Base-by-base conservation (phyloP, 2,329 filamentous ascomycete genomes). In the Chalaropsis thielavioides region DNA sequence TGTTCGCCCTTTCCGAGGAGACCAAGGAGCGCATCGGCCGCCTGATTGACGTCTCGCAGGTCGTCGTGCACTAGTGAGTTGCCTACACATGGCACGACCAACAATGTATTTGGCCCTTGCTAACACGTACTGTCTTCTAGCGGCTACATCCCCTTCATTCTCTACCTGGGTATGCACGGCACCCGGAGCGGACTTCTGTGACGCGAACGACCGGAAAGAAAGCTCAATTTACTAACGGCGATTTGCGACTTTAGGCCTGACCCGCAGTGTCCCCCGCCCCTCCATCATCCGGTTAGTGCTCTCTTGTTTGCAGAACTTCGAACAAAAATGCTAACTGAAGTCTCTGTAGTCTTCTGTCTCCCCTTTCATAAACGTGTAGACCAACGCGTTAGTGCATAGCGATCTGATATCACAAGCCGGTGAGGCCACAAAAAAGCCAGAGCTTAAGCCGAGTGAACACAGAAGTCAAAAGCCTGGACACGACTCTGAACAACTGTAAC, bases 21-120 rank as follows among this genome's bases (percentile, higher is more conserved):
- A 91, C 92, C 74, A 97, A 97, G 88, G 94, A 99, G 87, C 91
- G 94, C 81, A 96, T 99, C 78, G 87, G 89, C 73, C 92, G 92
- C 81, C 83, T 97, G 79, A 94, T 99, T 75, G 94, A 97, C 77
- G 80, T 96, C 75, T 94, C 91, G 68, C 86, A 92, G 73, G 87
- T 96, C 72, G 91, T 89, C 67, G 88, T 99, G 73, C 94, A 99
- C 80, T 99, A 97, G 90, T 95, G 84, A 70, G 88, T 74, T 35
- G 1, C 10, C 15, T n/a, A 17, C 24, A 17, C 54, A 31, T 6
- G n/a, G 27, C 15, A 58, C 22, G n/a, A 35, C 10, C 15, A 58
- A 8, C 15, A n/a, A 10, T 6, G 6, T 5, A 44, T 61, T n/a
- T 64, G 41, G 43, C 4, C 3, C 35, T 22, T 10, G 62, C 51